Percentiles rank a stretch among this genome's conserved stretches.
phyloP scores from a whole-genome alignment of 2,329 filamentous ascomycete species.

The Fusarium graminum region DNA sequence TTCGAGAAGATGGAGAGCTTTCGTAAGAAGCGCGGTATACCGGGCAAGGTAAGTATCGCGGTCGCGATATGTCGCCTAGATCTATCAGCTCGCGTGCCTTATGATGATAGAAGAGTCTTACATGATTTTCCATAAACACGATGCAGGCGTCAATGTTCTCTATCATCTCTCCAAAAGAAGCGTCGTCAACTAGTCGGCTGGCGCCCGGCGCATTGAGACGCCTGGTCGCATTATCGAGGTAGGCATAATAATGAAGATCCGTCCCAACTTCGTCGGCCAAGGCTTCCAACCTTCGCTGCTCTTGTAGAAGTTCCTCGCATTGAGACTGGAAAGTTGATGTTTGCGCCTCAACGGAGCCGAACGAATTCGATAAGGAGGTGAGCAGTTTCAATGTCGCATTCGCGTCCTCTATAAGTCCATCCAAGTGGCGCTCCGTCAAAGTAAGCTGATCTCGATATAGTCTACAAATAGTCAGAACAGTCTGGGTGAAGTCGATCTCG shows the following conservation, averaged over 20 bases:
- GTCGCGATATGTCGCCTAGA: slow-evolving; percentile 83
- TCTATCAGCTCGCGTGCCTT: slow-evolving; percentile 3
- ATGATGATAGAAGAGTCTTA: slow-evolving; percentile 57
- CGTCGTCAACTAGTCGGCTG: slow-evolving; percentile 83
- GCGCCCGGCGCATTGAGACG: slow-evolving; percentile 93
- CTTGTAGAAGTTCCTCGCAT: slow-evolving; percentile 86
- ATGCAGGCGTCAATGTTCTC: slow-evolving; percentile 90
- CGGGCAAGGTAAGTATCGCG: slow-evolving; percentile 88
- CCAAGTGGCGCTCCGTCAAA: slow-evolving; percentile 84
- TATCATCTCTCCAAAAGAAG: slow-evolving; percentile 89
- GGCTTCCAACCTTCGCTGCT: slow-evolving; percentile 82
- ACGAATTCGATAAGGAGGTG: slow-evolving; percentile 84
- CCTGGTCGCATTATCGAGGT: slow-evolving; percentile 90
- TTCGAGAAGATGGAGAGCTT: slow-evolving; percentile 72
- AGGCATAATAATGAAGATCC: slow-evolving; percentile 94
- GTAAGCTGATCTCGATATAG: slow-evolving; percentile 85
- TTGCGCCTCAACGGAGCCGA: slow-evolving; percentile 87
- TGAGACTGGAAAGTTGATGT: slow-evolving; percentile 94
- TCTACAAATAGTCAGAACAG: slow-evolving; percentile 59
- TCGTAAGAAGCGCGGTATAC: slow-evolving; percentile 83
- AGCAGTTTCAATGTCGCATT: slow-evolving; percentile 81
- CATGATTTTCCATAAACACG: slow-evolving; percentile 90
- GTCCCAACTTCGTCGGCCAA: slow-evolving; percentile 88
- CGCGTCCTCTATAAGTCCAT: slow-evolving; percentile 81
- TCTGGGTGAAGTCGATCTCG: background rate